Evolutionary conservation across 257 asterid genomes (phyloP).

Genomic region (Coffea eugenioides): DNA sequence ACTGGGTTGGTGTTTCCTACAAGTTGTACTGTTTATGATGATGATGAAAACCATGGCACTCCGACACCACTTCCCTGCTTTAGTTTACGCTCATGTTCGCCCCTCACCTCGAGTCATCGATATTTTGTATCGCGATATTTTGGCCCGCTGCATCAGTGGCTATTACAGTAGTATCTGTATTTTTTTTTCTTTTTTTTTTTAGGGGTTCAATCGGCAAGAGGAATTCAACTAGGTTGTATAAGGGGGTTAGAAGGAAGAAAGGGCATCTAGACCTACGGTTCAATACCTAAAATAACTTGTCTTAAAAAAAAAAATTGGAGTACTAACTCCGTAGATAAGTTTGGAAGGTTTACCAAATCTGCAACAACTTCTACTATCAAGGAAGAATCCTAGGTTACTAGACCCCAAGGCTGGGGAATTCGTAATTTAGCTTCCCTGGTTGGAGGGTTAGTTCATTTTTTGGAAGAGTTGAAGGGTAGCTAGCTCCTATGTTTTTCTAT

Average conservation of each 20-base stretch:
- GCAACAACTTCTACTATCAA: neutral
- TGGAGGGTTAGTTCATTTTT: neutral
- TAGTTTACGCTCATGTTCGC: neutral
- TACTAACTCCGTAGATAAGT: neutral
- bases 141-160: neutral
- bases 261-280: no score
- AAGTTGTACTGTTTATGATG: neutral
- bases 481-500: no score
- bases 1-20: neutral
- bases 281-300: no score
- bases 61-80: neutral
- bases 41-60: constrained; percentile 13
- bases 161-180: no score
- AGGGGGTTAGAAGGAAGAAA: no score
- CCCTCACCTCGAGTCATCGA: neutral
- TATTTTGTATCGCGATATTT: neutral
- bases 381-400: constrained; percentile 10
- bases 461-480: no score
- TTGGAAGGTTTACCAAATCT: constrained; percentile 8
- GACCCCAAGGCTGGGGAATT: neutral
- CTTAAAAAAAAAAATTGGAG: no score
- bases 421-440: neutral
- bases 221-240: no score
- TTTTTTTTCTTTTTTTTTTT: no score
- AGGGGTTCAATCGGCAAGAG: no score